Conservation (phyloP, 441 rosid species). For the Isatis lusitanica region DNA sequence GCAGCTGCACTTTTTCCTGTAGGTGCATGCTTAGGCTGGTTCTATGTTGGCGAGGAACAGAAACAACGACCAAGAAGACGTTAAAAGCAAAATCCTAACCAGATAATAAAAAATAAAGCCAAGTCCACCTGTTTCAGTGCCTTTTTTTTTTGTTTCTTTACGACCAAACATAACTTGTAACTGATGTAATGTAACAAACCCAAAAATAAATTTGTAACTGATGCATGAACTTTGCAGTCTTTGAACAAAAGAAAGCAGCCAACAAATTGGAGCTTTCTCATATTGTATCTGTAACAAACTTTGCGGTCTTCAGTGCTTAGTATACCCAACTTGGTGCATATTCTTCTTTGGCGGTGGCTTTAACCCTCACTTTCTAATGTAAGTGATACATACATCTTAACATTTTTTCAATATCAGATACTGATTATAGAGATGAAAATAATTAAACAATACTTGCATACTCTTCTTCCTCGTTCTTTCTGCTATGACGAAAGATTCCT, state of each 20-base stretch:
- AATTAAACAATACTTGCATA: too few species aligned
- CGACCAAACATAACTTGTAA: not conserved
- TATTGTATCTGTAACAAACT: too few species aligned
- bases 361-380: not conserved
- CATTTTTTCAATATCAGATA: not conserved
- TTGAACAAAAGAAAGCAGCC: too few species aligned
- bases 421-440: too few species aligned
- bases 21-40: conserved; percentile 24
- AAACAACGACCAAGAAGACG: not conserved
- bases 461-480: too few species aligned
- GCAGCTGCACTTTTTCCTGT: not conserved
- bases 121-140: not conserved
- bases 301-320: not conserved
- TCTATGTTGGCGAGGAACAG: not conserved
- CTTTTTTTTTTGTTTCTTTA: not conserved
- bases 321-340: not conserved
- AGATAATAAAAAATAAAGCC: too few species aligned
- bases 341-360: not conserved
- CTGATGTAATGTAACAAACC: not conserved
- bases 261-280: too few species aligned
- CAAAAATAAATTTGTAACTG: not conserved
- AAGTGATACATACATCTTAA: not conserved
- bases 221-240: too few species aligned
- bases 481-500: too few species aligned
- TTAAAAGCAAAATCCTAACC: too few species aligned